These are phyloP conservation scores for Eucalyptus fibrosa DNA, from an alignment of 345 rosid species.

Conservation along the genomic window DNA sequence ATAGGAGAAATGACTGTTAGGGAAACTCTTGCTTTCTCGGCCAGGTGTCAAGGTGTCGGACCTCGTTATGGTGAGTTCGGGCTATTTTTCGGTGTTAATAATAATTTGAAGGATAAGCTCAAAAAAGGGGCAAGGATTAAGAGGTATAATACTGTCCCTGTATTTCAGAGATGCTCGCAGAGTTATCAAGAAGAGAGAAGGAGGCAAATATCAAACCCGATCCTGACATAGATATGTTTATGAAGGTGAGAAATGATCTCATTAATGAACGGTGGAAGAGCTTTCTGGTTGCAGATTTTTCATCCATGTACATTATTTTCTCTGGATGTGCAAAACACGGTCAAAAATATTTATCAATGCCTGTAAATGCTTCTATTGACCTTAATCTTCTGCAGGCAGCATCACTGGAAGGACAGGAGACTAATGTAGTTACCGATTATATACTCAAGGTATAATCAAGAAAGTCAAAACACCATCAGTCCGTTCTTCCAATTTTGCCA, in stretches of 20 bases:
- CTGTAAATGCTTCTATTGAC: not conserved
- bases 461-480: not conserved
- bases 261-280: not conserved
- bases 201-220: conserved; percentile 83
- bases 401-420: conserved; percentile 49
- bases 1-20: conserved; percentile 60
- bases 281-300: not conserved
- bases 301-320: not conserved
- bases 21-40: conserved; percentile 53
- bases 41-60: conserved; percentile 62
- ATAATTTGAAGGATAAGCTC: not conserved
- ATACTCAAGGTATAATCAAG: conserved; percentile 41
- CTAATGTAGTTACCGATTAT: conserved; percentile 67
- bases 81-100: not conserved
- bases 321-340: not conserved
- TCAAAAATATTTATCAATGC: not conserved
- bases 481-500: not conserved
- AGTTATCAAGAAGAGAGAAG: conserved; percentile 67
- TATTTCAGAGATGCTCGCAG: conserved; percentile 50
- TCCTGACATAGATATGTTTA: conserved; percentile 69
- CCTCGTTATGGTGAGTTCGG: conserved; percentile 29
- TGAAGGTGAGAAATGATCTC: conserved; percentile 39
- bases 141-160: not conserved
- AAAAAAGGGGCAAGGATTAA: not conserved
- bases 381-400: conserved; percentile 39